These are phyloP conservation scores for Pseudogymnoascus sp. DNA, from an alignment of 2,329 filamentous ascomycete species.

Conservation along the genomic window DNA sequence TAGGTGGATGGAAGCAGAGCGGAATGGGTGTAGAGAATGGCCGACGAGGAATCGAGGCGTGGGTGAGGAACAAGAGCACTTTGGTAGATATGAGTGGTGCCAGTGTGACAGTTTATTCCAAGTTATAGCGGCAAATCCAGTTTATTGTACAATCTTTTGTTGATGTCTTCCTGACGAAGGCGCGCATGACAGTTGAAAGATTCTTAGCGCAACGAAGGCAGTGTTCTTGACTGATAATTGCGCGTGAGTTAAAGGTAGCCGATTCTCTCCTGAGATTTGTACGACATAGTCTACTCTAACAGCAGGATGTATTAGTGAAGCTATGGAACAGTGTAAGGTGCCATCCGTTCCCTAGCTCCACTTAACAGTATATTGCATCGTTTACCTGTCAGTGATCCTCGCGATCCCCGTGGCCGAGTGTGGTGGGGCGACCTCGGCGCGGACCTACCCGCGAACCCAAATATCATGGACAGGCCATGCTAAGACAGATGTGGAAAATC, in stretches of 20 bases:
- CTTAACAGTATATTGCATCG: neutral
- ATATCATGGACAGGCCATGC: neutral
- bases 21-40: conserved; percentile 86
- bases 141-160: neutral
- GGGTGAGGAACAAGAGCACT: conserved; percentile 82
- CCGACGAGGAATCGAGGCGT: conserved; percentile 67
- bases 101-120: conserved; percentile 66
- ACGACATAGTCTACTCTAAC: neutral
- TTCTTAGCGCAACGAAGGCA: neutral
- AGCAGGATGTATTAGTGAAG: neutral
- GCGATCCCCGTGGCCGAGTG: neutral
- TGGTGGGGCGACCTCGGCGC: neutral
- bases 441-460: neutral
- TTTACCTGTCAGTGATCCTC: neutral
- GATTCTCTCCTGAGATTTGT: neutral
- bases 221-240: neutral
- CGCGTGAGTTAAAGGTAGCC: neutral
- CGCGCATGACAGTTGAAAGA: neutral
- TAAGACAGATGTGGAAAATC: neutral
- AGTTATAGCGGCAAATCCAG: conserved; percentile 30
- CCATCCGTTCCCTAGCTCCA: neutral
- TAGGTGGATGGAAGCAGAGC: conserved; percentile 87
- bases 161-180: neutral
- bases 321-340: neutral
- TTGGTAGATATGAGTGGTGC: conserved; percentile 67